phyloP scores from a whole-genome alignment of 306 rosid genomes.

The Quercus bicolor region DNA sequence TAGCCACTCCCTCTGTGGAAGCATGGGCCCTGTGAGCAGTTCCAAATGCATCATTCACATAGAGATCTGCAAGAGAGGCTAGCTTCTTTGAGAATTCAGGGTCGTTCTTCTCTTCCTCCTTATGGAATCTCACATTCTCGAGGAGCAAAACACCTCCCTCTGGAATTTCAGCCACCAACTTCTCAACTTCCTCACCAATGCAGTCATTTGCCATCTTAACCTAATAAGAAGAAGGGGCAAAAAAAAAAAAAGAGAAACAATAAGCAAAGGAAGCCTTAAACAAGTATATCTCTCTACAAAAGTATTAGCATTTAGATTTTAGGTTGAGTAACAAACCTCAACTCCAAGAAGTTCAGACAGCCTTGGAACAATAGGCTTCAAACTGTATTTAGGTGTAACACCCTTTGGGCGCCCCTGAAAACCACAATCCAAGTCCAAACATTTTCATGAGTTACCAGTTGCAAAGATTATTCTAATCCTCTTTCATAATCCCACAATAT shows the following conservation, averaged over 20 bases:
- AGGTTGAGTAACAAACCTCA: constrained; percentile 36
- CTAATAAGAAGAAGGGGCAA: constrained; percentile 23
- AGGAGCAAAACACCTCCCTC: constrained; percentile 95
- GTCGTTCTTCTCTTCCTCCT: constrained; percentile 97
- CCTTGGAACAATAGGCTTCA: constrained; percentile 90
- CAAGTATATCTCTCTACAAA: background rate
- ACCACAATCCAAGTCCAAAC: constrained; percentile 12
- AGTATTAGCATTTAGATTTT: background rate
- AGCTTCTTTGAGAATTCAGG: constrained; percentile 89
- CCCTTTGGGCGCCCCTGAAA: constrained; percentile 98
- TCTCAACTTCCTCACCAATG: constrained; percentile 84
- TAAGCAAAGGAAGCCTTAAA: background rate
- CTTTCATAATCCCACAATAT: no score
- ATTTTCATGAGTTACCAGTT: background rate
- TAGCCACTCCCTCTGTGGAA: constrained; percentile 89
- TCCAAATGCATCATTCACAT: constrained; percentile 95
- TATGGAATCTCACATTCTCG: constrained; percentile 88
- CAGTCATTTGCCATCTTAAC: constrained; percentile 69
- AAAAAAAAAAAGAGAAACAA: background rate
- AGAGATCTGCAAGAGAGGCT: constrained; percentile 89
- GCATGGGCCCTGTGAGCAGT: constrained; percentile 98
- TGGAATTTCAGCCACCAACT: constrained; percentile 61
- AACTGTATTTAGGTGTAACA: constrained; percentile 87
- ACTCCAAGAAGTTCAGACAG: constrained; percentile 76
- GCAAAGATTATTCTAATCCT: background rate